These are phyloP conservation scores for Cordyceps fumosorosea DNA, from an alignment of 2,329 filamentous ascomycete genomes.

Conservation along the genomic window DNA sequence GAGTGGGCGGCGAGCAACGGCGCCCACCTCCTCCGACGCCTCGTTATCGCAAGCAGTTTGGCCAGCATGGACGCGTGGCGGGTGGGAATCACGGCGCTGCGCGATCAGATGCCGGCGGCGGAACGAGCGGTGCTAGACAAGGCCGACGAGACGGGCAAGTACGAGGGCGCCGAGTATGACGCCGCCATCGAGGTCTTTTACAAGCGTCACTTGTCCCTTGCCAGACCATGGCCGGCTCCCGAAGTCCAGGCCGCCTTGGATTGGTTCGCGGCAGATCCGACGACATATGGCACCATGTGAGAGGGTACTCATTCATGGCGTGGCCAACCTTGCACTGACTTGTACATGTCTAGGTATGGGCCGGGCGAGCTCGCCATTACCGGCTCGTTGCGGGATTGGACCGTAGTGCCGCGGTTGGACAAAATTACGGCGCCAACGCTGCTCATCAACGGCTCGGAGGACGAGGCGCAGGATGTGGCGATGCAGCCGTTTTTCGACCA, in stretches of 20 bases:
- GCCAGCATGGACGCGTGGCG: constrained; percentile 17
- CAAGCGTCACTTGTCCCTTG: constrained; percentile 23
- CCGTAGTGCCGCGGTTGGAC: constrained; percentile 17
- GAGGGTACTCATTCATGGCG: background rate
- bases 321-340: background rate
- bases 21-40: constrained; percentile 18
- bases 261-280: constrained; percentile 25
- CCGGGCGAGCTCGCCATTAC: constrained; percentile 19
- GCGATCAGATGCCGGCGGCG: constrained; percentile 12
- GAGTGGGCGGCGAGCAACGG: constrained; percentile 29
- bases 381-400: constrained; percentile 24
- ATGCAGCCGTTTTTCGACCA: constrained; percentile 29
- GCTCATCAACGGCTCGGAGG: constrained; percentile 28
- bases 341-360: constrained; percentile 24
- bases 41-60: constrained; percentile 25
- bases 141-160: constrained; percentile 21
- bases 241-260: constrained; percentile 25
- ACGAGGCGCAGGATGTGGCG: constrained; percentile 28
- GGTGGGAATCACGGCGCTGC: constrained; percentile 17
- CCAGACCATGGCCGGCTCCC: constrained; percentile 25
- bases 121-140: constrained; percentile 15
- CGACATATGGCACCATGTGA: constrained; percentile 22
- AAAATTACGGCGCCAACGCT: constrained; percentile 27
- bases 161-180: constrained; percentile 24
- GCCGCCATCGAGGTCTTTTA: constrained; percentile 26